Percentiles rank a stretch among this genome's conserved stretches.
phyloP scores from a whole-genome alignment of 2,329 filamentous ascomycete genomes.

The Aspergillus pseudotamarii region DNA sequence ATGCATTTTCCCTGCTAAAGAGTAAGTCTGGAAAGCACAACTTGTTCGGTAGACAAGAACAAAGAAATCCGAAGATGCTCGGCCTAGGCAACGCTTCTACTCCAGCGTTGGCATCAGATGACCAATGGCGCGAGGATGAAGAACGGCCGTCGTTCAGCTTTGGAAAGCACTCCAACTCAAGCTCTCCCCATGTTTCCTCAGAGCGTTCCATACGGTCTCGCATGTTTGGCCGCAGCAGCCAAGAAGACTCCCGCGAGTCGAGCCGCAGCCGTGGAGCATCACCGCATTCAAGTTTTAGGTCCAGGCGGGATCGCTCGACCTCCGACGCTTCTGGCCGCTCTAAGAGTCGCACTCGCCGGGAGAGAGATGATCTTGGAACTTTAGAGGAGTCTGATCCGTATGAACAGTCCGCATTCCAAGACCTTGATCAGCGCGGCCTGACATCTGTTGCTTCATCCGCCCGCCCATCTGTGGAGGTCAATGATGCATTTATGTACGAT shows the following conservation, averaged over 20 bases:
- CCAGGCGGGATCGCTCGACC: constrained; percentile 56
- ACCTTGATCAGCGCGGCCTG: constrained; percentile 27
- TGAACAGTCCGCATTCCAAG: constrained; percentile 28
- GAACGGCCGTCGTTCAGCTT: constrained; percentile 33
- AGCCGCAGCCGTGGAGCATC: constrained; percentile 39
- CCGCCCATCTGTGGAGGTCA: constrained; percentile 41
- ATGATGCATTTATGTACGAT: constrained; percentile 33
- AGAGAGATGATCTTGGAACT: constrained; percentile 59
- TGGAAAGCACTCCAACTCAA: constrained; percentile 40
- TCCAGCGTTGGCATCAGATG: constrained; percentile 37
- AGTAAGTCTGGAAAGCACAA: constrained; percentile 42
- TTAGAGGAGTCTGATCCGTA: constrained; percentile 48
- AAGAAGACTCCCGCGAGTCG: constrained; percentile 39
- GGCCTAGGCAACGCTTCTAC: constrained; percentile 44
- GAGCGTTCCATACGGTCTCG: constrained; percentile 33
- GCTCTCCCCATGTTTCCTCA: constrained; percentile 38
- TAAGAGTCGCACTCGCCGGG: constrained; percentile 55
- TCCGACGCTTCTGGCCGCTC: constrained; percentile 58
- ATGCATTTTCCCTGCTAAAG: constrained; percentile 50
- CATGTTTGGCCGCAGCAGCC: constrained; percentile 33
- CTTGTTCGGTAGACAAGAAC: constrained; percentile 32
- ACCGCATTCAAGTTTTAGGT: constrained; percentile 43
- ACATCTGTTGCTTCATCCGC: constrained; percentile 36
- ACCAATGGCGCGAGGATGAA: constrained; percentile 43
- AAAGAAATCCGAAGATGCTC: constrained; percentile 46